These are phyloP conservation scores for Penicillium paxilli DNA, from an alignment of 495 filamentous ascomycete genomes.

Conservation along the genomic window DNA sequence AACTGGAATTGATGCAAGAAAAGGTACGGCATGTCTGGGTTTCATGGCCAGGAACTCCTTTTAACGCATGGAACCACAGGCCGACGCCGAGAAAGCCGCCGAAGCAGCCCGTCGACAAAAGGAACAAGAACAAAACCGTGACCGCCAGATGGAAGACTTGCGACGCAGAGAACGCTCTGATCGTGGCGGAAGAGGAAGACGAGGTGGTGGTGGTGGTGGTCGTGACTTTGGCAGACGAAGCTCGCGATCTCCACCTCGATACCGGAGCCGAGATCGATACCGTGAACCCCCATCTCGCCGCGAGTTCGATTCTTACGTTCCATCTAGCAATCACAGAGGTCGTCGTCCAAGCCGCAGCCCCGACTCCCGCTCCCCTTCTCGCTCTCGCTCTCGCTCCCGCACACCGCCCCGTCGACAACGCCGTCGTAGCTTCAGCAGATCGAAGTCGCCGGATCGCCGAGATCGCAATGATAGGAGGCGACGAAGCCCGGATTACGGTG, in stretches of 20 bases:
- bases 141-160: slow-evolving; percentile 62
- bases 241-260: slow-evolving; percentile 64
- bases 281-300: slow-evolving; percentile 53
- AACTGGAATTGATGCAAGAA: slow-evolving; percentile 87
- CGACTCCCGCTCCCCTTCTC: slow-evolving; percentile 37
- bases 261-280: slow-evolving; percentile 52
- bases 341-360: slow-evolving; percentile 37
- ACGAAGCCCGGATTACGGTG: slow-evolving; percentile 49
- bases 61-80: slow-evolving; percentile 46
- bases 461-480: slow-evolving; percentile 35
- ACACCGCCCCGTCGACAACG: slow-evolving; percentile 32
- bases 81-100: slow-evolving; percentile 78
- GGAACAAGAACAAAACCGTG: slow-evolving; percentile 60
- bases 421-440: slow-evolving; percentile 34
- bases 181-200: slow-evolving; percentile 60
- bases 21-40: slow-evolving; percentile 56
- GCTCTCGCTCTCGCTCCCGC: slow-evolving; percentile 41
- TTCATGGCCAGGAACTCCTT: neutral
- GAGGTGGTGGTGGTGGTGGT: slow-evolving; percentile 48
- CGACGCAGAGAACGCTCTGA: slow-evolving; percentile 74
- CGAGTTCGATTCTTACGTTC: slow-evolving; percentile 60
- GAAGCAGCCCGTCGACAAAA: slow-evolving; percentile 70
- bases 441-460: slow-evolving; percentile 40
- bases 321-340: slow-evolving; percentile 36
- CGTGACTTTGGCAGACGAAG: slow-evolving; percentile 48